phyloP scores from a whole-genome alignment of 192 early-diverging fungal species.

The Dimargaris verticillata region DNA sequence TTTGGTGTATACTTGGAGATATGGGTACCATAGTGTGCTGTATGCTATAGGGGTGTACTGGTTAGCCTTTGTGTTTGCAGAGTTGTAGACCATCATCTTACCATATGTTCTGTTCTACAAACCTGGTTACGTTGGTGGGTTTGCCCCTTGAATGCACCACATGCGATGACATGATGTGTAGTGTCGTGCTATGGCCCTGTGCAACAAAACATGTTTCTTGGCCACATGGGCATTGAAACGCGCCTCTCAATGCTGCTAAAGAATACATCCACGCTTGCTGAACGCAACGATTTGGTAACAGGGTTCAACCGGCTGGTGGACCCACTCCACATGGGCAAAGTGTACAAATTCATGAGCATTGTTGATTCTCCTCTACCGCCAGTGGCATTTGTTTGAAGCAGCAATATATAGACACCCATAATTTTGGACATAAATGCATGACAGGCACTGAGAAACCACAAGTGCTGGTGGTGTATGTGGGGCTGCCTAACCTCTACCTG shows the following conservation, averaged over 20 bases:
- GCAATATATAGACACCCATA: background rate
- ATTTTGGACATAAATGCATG: too few species aligned
- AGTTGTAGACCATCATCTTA: too few species aligned
- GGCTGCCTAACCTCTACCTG: too few species aligned
- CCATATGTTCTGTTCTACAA: too few species aligned
- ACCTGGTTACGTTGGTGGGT: too few species aligned
- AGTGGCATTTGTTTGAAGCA: background rate
- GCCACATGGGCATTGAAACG: slow-evolving; percentile 64
- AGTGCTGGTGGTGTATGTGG: too few species aligned
- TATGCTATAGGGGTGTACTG: too few species aligned
- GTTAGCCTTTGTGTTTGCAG: too few species aligned
- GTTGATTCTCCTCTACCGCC: background rate
- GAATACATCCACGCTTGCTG: slow-evolving; percentile 25
- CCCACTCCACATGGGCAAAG: slow-evolving; percentile 63
- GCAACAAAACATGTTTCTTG: slow-evolving; percentile 60
- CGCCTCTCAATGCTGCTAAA: slow-evolving; percentile 52
- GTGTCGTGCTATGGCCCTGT: slow-evolving; percentile 47
- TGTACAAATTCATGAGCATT: slow-evolving; percentile 68
- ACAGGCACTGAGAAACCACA: too few species aligned
- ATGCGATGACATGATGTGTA: too few species aligned
- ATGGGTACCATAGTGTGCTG: too few species aligned
- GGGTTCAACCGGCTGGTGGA: slow-evolving; percentile 62
- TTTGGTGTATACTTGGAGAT: background rate
- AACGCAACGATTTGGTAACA: slow-evolving; percentile 43
- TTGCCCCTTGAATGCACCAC: too few species aligned